A percentile compares a stretch with the other conserved stretches of the same genome.
Conservation (phyloP, 139 green algal genomes). For the Chara braunii region DNA sequence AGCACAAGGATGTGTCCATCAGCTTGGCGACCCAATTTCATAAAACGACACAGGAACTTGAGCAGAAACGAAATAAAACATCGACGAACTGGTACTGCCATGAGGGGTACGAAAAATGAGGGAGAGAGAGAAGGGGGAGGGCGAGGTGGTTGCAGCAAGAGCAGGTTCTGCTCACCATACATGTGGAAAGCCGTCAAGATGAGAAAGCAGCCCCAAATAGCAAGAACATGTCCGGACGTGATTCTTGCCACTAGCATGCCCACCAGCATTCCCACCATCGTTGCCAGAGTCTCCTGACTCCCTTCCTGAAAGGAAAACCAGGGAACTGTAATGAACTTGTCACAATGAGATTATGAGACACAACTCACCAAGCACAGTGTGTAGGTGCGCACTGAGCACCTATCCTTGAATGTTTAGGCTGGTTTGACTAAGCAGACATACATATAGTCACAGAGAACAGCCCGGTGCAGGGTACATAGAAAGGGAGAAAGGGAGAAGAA, state of each 20-base stretch:
- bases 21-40: not conserved
- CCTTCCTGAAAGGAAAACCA: constrained; percentile 53
- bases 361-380: no score
- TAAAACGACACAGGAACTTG: not conserved
- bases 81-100: not conserved
- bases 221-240: not conserved
- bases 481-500: no score
- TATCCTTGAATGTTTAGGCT: no score
- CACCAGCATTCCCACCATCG: constrained; percentile 68
- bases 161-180: constrained; percentile 30
- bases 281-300: constrained; percentile 67
- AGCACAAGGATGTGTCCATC: not conserved
- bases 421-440: no score
- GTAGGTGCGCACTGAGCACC: no score
- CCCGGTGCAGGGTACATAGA: no score
- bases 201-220: constrained; percentile 36
- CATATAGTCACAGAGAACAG: no score
- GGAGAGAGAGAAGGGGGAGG: not conserved
- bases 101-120: not conserved
- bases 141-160: not conserved
- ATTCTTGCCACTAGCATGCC: constrained; percentile 55
- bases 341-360: no score
- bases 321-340: no score
- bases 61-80: not conserved
- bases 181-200: constrained; percentile 60